These are phyloP conservation scores for Verticillium albo-atrum DNA, from an alignment of 2,329 filamentous ascomycete genomes.

Conservation along the genomic window DNA sequence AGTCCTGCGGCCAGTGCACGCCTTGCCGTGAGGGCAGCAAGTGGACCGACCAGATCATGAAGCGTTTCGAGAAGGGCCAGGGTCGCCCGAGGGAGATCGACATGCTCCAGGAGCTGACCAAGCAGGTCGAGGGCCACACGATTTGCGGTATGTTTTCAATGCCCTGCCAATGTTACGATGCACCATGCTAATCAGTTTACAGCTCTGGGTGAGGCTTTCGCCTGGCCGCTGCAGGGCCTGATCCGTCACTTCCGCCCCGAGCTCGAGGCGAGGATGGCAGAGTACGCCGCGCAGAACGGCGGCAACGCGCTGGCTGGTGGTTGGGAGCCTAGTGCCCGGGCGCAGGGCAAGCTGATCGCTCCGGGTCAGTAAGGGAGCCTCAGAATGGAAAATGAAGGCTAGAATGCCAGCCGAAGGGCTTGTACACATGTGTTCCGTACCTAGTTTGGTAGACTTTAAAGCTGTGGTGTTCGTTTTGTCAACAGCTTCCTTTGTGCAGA, in stretches of 20 bases:
- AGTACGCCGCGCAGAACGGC: conserved; percentile 69
- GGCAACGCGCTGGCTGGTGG: conserved; percentile 79
- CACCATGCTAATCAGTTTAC: conserved; percentile 20
- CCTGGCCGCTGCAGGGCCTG: conserved; percentile 96
- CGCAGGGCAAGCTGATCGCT: conserved; percentile 78
- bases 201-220: conserved; percentile 94
- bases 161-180: not conserved
- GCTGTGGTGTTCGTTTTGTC: conserved; percentile 3
- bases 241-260: conserved; percentile 98
- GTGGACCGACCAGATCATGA: conserved; percentile 99
- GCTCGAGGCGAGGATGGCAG: conserved; percentile 83
- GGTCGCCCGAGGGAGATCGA: conserved; percentile 92
- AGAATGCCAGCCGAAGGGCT: conserved; percentile 10
- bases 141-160: conserved; percentile 71
- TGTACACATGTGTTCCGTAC: conserved; percentile 16
- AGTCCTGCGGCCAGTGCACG: conserved; percentile 97
- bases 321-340: conserved; percentile 70
- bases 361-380: conserved; percentile 71
- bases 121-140: conserved; percentile 98
- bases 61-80: conserved; percentile 87
- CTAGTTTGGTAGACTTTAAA: conserved; percentile 11
- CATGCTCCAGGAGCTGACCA: conserved; percentile 98
- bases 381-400: conserved; percentile 4
- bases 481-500: conserved; percentile 9
- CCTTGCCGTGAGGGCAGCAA: conserved; percentile 99